Base-by-base conservation (phyloP, 805 yeast species). In the Yarrowia sp. region DNA sequence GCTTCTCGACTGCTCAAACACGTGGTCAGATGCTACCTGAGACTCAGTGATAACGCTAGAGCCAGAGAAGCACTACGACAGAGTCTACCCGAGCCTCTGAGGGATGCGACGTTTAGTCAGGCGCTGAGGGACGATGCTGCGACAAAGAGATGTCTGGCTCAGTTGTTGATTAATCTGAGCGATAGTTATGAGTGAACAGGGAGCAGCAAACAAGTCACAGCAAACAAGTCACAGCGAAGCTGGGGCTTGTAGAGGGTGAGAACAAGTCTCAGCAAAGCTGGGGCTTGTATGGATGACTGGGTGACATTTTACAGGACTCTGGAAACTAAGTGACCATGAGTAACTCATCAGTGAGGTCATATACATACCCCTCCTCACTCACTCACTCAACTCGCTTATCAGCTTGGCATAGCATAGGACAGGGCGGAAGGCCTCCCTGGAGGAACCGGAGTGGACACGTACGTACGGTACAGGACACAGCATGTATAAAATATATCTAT, bases 1-100 rank as follows among this genome's bases (percentile, higher is more conserved):
- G 89, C 97, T 0, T 92, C 94, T 0, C 84, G 98, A 73, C 82
- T 94, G 64, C 82, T 94, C 70, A 93, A 94, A 77, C 98, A 95
- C 76, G 97, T 94, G 42, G 95, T 94, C 38, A 85, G 98, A 77
- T 94, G 99, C 77, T 94, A 94, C 76, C 82, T 94, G 80, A 85
- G 99, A 72, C 82, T 94, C 59, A 87, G 95, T 55, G 99, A 94
- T 76, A 93, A 94, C 74, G 82, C 87, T 43, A 96, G 96, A 71
- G 98, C 98, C 2, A 84, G 97, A 72, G 90, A 90, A 72, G 92
- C 97, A 0, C 82, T 94, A 72, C 88, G 90, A 56, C 89, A 87
- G 70, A 88, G 91, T 26, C 80, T 95, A 64, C 98, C 99, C 1
- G 94, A 89, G 73, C 91, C 96, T 2, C 82, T 94, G 74, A 86